Evolutionary conservation across 1,139 yeast genomes (phyloP).

Genomic region (Suhomyces bribrorum): DNA sequence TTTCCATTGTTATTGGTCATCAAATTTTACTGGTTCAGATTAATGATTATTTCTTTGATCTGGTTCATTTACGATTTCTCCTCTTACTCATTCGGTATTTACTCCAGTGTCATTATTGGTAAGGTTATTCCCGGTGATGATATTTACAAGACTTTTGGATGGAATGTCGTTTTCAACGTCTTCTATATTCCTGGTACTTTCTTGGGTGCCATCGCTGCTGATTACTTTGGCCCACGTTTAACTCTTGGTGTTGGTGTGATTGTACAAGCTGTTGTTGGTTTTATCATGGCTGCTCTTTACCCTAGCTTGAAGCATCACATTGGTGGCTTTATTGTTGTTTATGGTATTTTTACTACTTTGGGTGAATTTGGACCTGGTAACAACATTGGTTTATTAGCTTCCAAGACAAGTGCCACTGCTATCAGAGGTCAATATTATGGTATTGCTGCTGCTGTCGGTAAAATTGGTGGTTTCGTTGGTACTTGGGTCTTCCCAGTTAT

Average conservation of each 20-base stretch:
- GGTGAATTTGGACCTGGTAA: conserved; percentile 98
- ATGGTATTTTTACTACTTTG: conserved; percentile 79
- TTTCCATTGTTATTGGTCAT: conserved; percentile 70
- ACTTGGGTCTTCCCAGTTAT: conserved; percentile 83
- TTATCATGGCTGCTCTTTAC: conserved; percentile 76
- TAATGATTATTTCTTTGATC: conserved; percentile 65
- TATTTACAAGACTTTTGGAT: conserved; percentile 78
- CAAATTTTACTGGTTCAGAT: conserved; percentile 85
- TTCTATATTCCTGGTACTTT: conserved; percentile 91
- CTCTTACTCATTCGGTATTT: conserved; percentile 83
- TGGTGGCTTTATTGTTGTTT: conserved; percentile 80
- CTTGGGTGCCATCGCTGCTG: conserved; percentile 80
- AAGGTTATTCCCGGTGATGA: conserved; percentile 61
- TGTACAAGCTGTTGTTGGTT: conserved; percentile 80
- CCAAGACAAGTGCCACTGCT: conserved; percentile 84
- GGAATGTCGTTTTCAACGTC: conserved; percentile 86
- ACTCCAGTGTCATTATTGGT: conserved; percentile 67
- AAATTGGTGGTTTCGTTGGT: conserved; percentile 91
- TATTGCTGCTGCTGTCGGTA: conserved; percentile 87
- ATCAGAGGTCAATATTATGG: conserved; percentile 91
- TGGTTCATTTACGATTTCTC: conserved; percentile 95
- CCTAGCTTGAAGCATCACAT: conserved; percentile 55
- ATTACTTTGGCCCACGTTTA: conserved; percentile 84
- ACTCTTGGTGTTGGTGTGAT: conserved; percentile 70
- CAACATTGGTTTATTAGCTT: conserved; percentile 82